Evolutionary conservation across 352 stramenopile species (phyloP), one percentile per base, ranked within the genome.

Genomic region (Phytopythium boreale): DNA sequence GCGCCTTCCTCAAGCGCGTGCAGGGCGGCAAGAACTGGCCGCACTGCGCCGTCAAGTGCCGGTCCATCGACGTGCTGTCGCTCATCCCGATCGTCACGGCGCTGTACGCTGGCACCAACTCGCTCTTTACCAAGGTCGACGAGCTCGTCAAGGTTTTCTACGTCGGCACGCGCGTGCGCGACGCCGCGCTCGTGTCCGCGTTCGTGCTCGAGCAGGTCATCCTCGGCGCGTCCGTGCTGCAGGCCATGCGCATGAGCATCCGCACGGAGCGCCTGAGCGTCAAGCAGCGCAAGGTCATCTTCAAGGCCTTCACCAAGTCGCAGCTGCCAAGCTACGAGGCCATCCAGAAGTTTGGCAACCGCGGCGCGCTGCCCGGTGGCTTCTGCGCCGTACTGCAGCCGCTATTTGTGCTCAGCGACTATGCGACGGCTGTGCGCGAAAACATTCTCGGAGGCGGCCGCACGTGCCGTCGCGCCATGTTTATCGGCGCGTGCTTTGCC

Each of bases 211-310:
- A 93, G 70, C 84, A 93, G 46, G 74, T 93, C 44, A 90, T 93
- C 59, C 73, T 93, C 6, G 84, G 84, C 27, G 79, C 82, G 6
- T 90, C 82, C 0, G 82, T 93, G 53, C 70, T 93, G 53, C 80
- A 93, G 63, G 84, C 84, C 37, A 90, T 93, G 84, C 82, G 84
- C 58, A 90, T 90, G 82, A 90, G 82, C 59, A 93, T 93, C 59
- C 84, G 84, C 29, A 91, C 82, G 8, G 84, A 93, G 50, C 75
- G 82, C 3, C 74, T 93, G 15, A 93, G 79, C 31, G 80, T 91
- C 56, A 89, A 90, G 74, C 84, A 93, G 66, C 82, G 84, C 52
- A 93, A 91, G 63, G 82, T 89, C 22, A 91, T 93, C 62, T 93
- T 91, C 61, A 93, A 93, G 64, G 82, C 84, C 29, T 93, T 93